These are phyloP conservation scores for Madurella fahalii DNA, from an alignment of 2,329 filamentous ascomycete genomes.

Conservation along the genomic window DNA sequence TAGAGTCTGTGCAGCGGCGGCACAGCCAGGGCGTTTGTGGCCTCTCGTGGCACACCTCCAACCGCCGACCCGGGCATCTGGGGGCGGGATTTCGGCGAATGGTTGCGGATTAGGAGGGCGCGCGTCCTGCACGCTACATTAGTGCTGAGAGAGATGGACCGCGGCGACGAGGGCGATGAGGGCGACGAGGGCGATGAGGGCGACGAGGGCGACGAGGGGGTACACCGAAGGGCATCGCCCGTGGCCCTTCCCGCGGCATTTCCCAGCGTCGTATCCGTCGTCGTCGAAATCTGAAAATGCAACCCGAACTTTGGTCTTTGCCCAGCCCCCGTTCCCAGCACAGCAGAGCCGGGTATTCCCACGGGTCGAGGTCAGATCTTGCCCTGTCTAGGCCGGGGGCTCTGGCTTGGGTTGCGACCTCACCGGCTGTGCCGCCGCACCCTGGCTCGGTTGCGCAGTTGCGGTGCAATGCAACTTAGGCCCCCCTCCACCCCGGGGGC, in stretches of 20 bases:
- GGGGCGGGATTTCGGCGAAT: not conserved
- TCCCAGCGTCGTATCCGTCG: too few species aligned
- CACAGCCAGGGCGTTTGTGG: not conserved
- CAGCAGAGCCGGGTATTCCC: too few species aligned
- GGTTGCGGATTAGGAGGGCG: not conserved
- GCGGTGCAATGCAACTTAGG: too few species aligned
- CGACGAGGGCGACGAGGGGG: too few species aligned
- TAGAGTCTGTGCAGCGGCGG: constrained; percentile 9
- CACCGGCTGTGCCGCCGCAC: constrained; percentile 4
- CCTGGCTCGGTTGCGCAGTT: too few species aligned
- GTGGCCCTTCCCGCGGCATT: too few species aligned
- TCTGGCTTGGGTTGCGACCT: too few species aligned
- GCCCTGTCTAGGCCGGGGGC: not conserved
- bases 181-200: too few species aligned
- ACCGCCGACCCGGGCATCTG: not conserved
- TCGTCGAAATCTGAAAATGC: not conserved
- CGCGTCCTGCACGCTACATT: not conserved
- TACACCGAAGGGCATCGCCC: too few species aligned
- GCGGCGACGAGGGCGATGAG: too few species aligned
- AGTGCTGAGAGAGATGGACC: not conserved
- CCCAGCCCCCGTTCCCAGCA: not conserved
- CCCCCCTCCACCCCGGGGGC: too few species aligned
- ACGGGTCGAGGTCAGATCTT: not conserved
- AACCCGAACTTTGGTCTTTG: not conserved
- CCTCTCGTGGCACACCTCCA: not conserved